phyloP scores from a whole-genome alignment of 495 filamentous ascomycete species.

The Chaetomium tenue region DNA sequence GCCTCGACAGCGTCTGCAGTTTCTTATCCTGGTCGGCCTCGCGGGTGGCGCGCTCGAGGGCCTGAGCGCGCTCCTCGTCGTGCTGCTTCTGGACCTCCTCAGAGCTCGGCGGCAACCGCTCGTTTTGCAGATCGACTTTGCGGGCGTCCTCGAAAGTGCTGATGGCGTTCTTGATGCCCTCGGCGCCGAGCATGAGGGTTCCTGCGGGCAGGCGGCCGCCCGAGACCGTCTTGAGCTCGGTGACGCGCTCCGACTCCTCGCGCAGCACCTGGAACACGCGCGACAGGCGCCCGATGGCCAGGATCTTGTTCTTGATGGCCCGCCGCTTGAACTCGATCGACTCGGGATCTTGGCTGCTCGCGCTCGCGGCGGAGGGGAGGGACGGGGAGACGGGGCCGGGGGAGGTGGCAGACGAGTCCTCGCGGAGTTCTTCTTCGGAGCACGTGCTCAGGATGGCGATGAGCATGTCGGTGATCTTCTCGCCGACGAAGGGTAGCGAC shows the following conservation, averaged over 20 bases:
- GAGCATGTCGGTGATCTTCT: conserved; percentile 99
- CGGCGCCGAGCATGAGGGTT: conserved; percentile 95
- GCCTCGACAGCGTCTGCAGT: conserved; percentile 76
- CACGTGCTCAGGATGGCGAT: conserved; percentile 97
- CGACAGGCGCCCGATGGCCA: conserved; percentile 93
- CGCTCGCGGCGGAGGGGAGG: conserved; percentile 39
- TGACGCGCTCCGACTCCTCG: conserved; percentile 94
- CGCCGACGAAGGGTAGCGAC: conserved; percentile 97
- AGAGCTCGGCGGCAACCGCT: conserved; percentile 84
- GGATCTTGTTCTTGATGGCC: conserved; percentile 98
- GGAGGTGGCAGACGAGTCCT: conserved; percentile 61
- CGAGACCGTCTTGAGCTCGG: conserved; percentile 93
- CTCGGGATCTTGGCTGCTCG: conserved; percentile 62
- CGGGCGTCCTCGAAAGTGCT: conserved; percentile 95
- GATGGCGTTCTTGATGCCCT: conserved; percentile 99
- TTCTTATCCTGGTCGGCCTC: conserved; percentile 91
- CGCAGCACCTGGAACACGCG: conserved; percentile 98
- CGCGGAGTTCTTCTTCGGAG: conserved; percentile 92
- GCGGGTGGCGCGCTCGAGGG: conserved; percentile 74
- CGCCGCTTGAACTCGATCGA: conserved; percentile 88
- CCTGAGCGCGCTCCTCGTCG: conserved; percentile 74
- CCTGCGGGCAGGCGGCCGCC: conserved; percentile 91
- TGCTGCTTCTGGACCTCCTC: conserved; percentile 82
- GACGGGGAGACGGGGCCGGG: conserved; percentile 70
- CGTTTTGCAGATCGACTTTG: conserved; percentile 96